Base-by-base conservation (phyloP, 805 yeast species). In the Myxozyma mucilagina region DNA sequence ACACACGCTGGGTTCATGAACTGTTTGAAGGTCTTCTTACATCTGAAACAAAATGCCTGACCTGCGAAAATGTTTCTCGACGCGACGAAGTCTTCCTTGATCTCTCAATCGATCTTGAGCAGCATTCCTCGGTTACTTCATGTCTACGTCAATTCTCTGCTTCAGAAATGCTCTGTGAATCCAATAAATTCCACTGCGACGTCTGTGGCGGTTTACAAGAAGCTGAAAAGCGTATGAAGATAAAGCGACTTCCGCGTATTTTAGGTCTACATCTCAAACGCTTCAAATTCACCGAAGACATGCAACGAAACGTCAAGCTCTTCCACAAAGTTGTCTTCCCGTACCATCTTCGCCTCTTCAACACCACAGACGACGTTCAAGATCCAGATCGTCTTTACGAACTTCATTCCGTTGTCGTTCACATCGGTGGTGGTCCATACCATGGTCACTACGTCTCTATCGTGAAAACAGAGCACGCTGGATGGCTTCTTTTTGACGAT, bases 341-440 rank as follows among this genome's bases (percentile, higher is more conserved):
- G 2, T 79, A 86, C 67, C 82, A 81, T 49, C 75, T 94, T 58
- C 78, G 90, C 24, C 81, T 90, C 29, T 85, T 86, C 70, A 78
- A 72, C 61, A 86, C 93, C 35, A 83, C 92, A 0, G 80, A 81
- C 51, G 83, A 82, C 68, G 71, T 84, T 51, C 76, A 75, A 31
- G 74, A 77, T n/a, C 79, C 82, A 1, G 83, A 83, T 66, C 83
- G 83, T 67, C 79, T 86, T 14, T 94, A 92, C 71, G 97, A 92
- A 69, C 76, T 94, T 52, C 87, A 85, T 65, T 90, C 92, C 0
- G 86, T 93, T 45, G 96, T 94, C n/a, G 91, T 94, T 8, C 99
- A 94, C 71, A 85, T 94, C 67, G 99, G 99, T 7, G 96, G 97
- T 2, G 97, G 99, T 0, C 97, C 98, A 1, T 91, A 91, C 77